Percentiles rank a stretch among this genome's conserved stretches.
phyloP scores from a whole-genome alignment of 1,284 basidiomycete genomes.

The Wolfiporia cocos region DNA sequence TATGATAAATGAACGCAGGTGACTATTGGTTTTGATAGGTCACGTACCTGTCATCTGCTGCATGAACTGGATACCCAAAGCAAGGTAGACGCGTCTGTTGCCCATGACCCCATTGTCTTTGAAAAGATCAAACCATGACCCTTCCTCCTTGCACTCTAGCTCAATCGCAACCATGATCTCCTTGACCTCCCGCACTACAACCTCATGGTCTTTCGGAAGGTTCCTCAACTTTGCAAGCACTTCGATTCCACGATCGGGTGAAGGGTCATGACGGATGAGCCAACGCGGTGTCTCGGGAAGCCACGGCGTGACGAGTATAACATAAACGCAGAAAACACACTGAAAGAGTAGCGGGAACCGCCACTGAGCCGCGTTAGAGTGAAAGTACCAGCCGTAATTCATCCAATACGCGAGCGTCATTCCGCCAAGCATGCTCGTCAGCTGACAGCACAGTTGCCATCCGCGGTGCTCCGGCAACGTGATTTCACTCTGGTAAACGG shows the following conservation, averaged over 20 bases:
- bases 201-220: conserved; percentile 6
- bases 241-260: conserved; percentile 5
- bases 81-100: conserved; percentile 10
- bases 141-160: conserved; percentile 9
- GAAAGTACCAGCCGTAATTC: conserved; percentile 37
- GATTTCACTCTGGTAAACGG: conserved; percentile 20
- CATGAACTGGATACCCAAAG: conserved; percentile 11
- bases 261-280: conserved; percentile 36
- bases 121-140: conserved; percentile 10
- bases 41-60: conserved; percentile 9
- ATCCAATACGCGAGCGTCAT: conserved; percentile 36
- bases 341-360: conserved; percentile 40
- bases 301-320: conserved; percentile 31
- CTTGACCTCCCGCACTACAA: conserved; percentile 5
- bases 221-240: conserved; percentile 8
- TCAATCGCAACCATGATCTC: conserved; percentile 9
- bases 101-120: conserved; percentile 7
- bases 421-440: conserved; percentile 17
- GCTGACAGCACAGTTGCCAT: conserved; percentile 17
- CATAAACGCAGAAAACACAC: conserved; percentile 33
- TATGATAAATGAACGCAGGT: neutral
- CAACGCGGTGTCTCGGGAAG: conserved; percentile 38
- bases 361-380: conserved; percentile 32
- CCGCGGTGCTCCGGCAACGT: conserved; percentile 15
- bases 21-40: neutral